Percentiles rank a stretch among this genome's conserved stretches.
phyloP scores from a whole-genome alignment of 2,329 filamentous ascomycete genomes.

The Orbilia javanica region DNA sequence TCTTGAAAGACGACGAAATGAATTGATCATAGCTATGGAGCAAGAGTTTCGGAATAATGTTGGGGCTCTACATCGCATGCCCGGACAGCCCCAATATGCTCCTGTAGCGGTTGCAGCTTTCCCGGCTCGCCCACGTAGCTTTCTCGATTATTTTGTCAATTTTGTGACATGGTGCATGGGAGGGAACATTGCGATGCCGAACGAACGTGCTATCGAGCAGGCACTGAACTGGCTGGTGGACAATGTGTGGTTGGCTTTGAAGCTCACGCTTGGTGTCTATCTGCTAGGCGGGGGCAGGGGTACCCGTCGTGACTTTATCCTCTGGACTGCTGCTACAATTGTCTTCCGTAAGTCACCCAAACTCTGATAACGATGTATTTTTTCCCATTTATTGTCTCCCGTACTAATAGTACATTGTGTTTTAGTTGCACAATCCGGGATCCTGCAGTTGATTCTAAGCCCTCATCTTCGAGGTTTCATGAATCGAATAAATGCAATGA shows the following conservation, averaged over 20 bases:
- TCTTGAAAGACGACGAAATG: not conserved
- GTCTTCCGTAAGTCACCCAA: conserved; percentile 60
- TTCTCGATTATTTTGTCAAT: conserved; percentile 4
- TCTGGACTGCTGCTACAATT: conserved; percentile 58
- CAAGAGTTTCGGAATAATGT: not conserved
- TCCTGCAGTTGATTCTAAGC: conserved; percentile 14
- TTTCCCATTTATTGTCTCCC: not conserved
- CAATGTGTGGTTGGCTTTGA: conserved; percentile 60
- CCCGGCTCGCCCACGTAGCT: not conserved
- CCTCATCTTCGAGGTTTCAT: not conserved
- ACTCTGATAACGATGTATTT: too few relatives aligned
- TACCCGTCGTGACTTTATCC: conserved; percentile 59
- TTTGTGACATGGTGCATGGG: conserved; percentile 11
- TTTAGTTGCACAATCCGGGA: conserved; percentile 62
- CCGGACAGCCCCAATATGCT: not conserved
- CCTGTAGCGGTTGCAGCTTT: not conserved
- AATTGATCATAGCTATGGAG: not conserved
- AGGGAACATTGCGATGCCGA: not conserved
- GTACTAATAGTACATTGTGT: not conserved
- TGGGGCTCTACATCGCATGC: not conserved
- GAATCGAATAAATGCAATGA: conserved; percentile 54
- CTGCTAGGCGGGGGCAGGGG: conserved; percentile 60
- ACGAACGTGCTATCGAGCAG: conserved; percentile 10
- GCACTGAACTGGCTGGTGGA: conserved; percentile 41
- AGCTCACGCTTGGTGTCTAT: conserved; percentile 60